A percentile compares a stretch with the other conserved stretches of the same genome.
phyloP scores from a whole-genome alignment of 306 rosid species.

The Astragalus glycyphyllos region DNA sequence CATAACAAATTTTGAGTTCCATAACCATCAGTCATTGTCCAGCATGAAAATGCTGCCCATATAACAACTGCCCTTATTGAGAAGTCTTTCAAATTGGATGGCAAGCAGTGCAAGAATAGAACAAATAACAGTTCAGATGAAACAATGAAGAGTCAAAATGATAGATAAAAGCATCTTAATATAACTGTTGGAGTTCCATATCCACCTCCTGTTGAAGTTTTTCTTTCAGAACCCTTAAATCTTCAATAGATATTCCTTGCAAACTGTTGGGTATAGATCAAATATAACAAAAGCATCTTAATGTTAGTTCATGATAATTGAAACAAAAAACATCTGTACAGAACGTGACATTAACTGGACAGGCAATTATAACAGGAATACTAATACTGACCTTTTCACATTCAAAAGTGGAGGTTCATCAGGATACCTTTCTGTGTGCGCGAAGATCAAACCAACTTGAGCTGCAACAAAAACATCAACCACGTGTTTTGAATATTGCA shows the following conservation, averaged over 20 bases:
- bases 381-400: slow-evolving; percentile 68
- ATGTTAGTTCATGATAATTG: slow-evolving; percentile 29
- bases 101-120: slow-evolving; percentile 36
- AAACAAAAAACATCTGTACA: slow-evolving; percentile 20
- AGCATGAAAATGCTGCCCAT: slow-evolving; percentile 31
- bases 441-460: slow-evolving; percentile 88
- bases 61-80: slow-evolving; percentile 14
- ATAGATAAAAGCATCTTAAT: slow-evolving; percentile 30
- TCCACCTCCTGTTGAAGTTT: slow-evolving; percentile 92
- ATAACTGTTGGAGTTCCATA: too few species aligned
- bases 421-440: slow-evolving; percentile 92
- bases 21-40: slow-evolving; percentile 37
- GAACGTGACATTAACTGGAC: slow-evolving; percentile 20
- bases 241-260: slow-evolving; percentile 69
- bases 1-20: slow-evolving; percentile 42
- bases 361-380: not conserved
- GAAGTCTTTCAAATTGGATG: slow-evolving; percentile 23
- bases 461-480: slow-evolving; percentile 65
- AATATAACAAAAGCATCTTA: slow-evolving; percentile 35
- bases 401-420: slow-evolving; percentile 98
- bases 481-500: slow-evolving; percentile 32
- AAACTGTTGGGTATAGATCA: slow-evolving; percentile 59
- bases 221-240: slow-evolving; percentile 76
- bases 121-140: slow-evolving; percentile 22
- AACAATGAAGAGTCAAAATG: slow-evolving; percentile 37